Percentiles rank a stretch among this genome's conserved stretches.
These are phyloP conservation scores for Aspergillus amoenus DNA, from an alignment of 2,329 filamentous ascomycete species.

Conservation along the genomic window DNA sequence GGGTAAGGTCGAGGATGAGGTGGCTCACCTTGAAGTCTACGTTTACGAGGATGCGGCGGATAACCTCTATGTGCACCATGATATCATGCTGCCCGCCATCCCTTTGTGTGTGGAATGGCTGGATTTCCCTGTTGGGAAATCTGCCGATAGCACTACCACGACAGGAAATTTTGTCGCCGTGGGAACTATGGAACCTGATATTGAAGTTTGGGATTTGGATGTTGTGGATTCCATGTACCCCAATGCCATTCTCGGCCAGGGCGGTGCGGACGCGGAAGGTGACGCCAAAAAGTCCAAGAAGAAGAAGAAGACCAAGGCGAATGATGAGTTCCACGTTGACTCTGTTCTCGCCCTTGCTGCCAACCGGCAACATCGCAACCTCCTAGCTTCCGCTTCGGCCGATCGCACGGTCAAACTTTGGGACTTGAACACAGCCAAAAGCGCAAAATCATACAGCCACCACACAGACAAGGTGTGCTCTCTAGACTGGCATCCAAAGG, in stretches of 20 bases:
- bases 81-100: slow-evolving; percentile 98
- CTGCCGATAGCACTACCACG: slow-evolving; percentile 61
- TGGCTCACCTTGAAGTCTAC: slow-evolving; percentile 94
- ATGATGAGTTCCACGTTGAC: slow-evolving; percentile 91
- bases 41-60: slow-evolving; percentile 94
- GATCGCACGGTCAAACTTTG: slow-evolving; percentile 98
- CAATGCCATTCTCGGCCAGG: slow-evolving; percentile 88
- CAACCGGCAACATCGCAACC: slow-evolving; percentile 89
- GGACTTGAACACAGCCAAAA: slow-evolving; percentile 89
- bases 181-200: slow-evolving; percentile 96
- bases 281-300: slow-evolving; percentile 71
- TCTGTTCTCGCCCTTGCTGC: slow-evolving; percentile 87
- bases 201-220: slow-evolving; percentile 97
- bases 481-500: slow-evolving; percentile 84
- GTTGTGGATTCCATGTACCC: slow-evolving; percentile 97
- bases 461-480: slow-evolving; percentile 99
- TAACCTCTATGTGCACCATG: slow-evolving; percentile 98
- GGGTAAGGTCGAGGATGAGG: slow-evolving; percentile 93
- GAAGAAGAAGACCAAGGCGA: slow-evolving; percentile 85
- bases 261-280: slow-evolving; percentile 44
- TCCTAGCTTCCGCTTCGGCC: slow-evolving; percentile 90
- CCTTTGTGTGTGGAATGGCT: slow-evolving; percentile 96
- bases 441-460: slow-evolving; percentile 91
- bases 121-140: slow-evolving; percentile 81
- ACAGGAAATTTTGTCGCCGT: slow-evolving; percentile 90